A percentile compares a stretch with the other conserved stretches of the same genome.
phyloP scores from a whole-genome alignment of 495 filamentous ascomycete genomes.

The Trichoderma asperelloides region DNA sequence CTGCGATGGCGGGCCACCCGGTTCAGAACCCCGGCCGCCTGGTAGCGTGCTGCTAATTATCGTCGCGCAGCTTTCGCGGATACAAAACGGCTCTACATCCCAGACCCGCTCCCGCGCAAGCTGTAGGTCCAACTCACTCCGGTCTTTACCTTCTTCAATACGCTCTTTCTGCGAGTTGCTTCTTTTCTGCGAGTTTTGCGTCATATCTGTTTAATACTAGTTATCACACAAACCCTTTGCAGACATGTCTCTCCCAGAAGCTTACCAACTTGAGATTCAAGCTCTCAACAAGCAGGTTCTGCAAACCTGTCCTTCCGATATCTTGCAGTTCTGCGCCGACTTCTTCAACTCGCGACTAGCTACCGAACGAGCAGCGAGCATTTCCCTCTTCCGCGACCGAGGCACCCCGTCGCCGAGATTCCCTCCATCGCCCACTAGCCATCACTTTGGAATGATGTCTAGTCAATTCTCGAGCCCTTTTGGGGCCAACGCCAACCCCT shows the following conservation, averaged over 20 bases:
- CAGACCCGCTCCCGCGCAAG: constrained; percentile 8
- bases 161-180: constrained; percentile 3
- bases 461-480: constrained; percentile 48
- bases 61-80: constrained; percentile 5
- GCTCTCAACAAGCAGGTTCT: constrained; percentile 47
- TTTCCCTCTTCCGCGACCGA: constrained; percentile 23
- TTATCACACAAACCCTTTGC: not conserved
- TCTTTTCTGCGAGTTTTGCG: constrained; percentile 3
- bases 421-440: constrained; percentile 15
- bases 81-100: constrained; percentile 7
- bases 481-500: constrained; percentile 45
- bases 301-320: constrained; percentile 43
- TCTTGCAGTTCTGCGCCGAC: constrained; percentile 61
- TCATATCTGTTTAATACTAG: constrained; percentile 5
- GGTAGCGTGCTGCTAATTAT: constrained; percentile 7
- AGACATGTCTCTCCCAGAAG: constrained; percentile 24
- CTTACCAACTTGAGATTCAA: constrained; percentile 52
- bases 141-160: not conserved
- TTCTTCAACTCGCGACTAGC: constrained; percentile 54
- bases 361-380: constrained; percentile 46
- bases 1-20: constrained; percentile 5
- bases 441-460: constrained; percentile 27
- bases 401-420: constrained; percentile 14
- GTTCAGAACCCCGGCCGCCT: constrained; percentile 5
- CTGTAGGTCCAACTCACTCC: constrained; percentile 8